Conservation (phyloP, 2,329 filamentous ascomycete species). For the Colletotrichum truncatum region DNA sequence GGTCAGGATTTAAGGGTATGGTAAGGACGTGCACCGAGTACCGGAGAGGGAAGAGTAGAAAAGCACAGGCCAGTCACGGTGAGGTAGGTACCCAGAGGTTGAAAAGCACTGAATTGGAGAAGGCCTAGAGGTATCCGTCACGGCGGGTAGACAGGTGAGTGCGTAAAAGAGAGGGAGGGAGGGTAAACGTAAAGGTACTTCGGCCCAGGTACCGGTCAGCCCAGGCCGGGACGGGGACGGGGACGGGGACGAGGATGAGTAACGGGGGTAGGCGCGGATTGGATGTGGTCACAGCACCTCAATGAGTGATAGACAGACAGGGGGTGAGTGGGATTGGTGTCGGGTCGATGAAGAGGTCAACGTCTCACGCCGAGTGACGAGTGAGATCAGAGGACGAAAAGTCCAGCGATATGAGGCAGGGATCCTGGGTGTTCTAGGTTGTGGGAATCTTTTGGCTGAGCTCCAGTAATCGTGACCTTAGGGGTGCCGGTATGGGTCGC, state of each 20-base stretch:
- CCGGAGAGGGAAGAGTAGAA: constrained; percentile 29
- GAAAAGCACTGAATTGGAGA: neutral
- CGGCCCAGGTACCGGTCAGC: constrained; percentile 15
- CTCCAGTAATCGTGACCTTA: neutral
- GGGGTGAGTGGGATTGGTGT: constrained; percentile 1
- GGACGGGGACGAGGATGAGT: neutral
- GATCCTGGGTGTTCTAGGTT: constrained; percentile 12
- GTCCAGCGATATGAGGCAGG: neutral
- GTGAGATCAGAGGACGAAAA: neutral
- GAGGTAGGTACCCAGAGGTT: neutral
- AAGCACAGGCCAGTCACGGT: constrained; percentile 12
- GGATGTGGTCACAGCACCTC: constrained; percentile 13
- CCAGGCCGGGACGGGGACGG: constrained; percentile 16
- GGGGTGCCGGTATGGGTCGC: neutral
- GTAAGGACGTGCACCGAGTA: constrained; percentile 28
- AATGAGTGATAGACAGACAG: neutral
- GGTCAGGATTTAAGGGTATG: constrained; percentile 28
- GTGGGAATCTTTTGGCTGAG: constrained; percentile 8
- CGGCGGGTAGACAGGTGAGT: neutral
- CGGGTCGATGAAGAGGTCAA: constrained; percentile 7
- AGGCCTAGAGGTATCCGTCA: neutral
- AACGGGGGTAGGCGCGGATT: neutral
- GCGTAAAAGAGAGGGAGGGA: neutral
- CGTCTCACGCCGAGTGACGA: neutral
- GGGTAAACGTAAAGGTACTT: constrained; percentile 20